Conservation (phyloP, 495 filamentous ascomycete genomes). For the Trichodelitschia bisporula region DNA sequence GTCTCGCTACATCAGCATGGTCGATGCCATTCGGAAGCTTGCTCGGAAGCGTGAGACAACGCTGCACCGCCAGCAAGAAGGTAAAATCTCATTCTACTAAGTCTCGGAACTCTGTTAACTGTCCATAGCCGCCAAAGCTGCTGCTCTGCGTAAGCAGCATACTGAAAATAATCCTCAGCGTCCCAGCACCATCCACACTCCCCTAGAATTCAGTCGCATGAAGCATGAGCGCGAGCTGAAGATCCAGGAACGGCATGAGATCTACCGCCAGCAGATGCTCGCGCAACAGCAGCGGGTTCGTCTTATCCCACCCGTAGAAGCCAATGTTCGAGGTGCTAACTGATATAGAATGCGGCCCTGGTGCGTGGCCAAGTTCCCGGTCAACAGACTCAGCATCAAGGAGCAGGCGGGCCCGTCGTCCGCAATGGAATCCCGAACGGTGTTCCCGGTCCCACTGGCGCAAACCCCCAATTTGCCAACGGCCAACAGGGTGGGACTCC, state of each 20-base stretch:
- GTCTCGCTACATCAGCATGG: constrained; percentile 58
- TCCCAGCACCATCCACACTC: constrained; percentile 54
- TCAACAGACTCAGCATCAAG: too few species aligned
- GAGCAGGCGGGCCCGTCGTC: too few species aligned
- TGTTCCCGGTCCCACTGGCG: too few species aligned
- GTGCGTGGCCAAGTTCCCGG: too few species aligned
- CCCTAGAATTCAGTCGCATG: constrained; percentile 68
- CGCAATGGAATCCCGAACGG: too few species aligned
- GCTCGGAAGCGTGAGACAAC: constrained; percentile 79
- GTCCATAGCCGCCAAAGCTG: constrained; percentile 17
- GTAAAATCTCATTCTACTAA: constrained; percentile 15
- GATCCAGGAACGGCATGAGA: constrained; percentile 44
- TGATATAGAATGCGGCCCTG: too few species aligned
- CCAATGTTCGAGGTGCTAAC: too few species aligned
- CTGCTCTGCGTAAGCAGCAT: constrained; percentile 16
- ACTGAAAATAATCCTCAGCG: constrained; percentile 9
- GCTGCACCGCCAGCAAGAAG: constrained; percentile 66
- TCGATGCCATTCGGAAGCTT: constrained; percentile 86
- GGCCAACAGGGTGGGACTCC: too few species aligned
- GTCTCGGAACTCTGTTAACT: constrained; percentile 1
- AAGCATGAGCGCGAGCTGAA: constrained; percentile 68
- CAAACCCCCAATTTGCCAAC: too few species aligned
- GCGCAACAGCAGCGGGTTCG: too few species aligned
- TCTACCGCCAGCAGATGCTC: constrained; percentile 42
- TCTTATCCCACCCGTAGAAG: too few species aligned